Conservation (phyloP, 2,329 filamentous ascomycete genomes). For the Cladosporium cucumerinum region DNA sequence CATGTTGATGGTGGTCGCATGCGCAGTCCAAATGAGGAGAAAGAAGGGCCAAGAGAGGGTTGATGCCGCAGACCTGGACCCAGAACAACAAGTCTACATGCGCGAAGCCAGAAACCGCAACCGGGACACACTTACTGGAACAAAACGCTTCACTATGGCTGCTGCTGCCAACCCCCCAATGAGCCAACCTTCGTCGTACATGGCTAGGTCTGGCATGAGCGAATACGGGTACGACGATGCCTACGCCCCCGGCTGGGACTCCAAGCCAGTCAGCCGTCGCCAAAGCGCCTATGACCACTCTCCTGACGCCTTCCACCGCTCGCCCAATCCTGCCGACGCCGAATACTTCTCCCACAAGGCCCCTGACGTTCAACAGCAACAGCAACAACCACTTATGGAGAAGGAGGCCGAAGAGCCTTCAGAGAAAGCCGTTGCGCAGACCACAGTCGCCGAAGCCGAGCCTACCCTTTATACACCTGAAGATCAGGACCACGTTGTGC, state of each 20-base stretch:
- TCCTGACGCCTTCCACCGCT: neutral
- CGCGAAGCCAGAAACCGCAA: constrained; percentile 14
- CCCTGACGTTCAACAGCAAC: neutral
- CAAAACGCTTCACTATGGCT: constrained; percentile 8
- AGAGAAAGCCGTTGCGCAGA: neutral
- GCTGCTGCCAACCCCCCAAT: constrained; percentile 5
- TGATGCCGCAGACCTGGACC: constrained; percentile 10
- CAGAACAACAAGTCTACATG: constrained; percentile 16
- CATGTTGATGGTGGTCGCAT: constrained; percentile 14
- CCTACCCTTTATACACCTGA: neutral
- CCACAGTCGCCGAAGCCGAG: neutral
- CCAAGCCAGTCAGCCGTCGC: constrained; percentile 1
- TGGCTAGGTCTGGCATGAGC: constrained; percentile 10
- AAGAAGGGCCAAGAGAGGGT: constrained; percentile 1
- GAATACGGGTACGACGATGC: constrained; percentile 10
- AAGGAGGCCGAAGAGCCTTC: neutral
- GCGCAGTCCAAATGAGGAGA: constrained; percentile 10
- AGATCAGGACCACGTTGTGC: neutral
- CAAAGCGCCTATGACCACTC: constrained; percentile 7
- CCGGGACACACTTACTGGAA: constrained; percentile 14
- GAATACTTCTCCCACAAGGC: constrained; percentile 9
- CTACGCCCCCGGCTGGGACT: constrained; percentile 12
- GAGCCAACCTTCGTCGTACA: constrained; percentile 8
- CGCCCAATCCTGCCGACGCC: neutral
- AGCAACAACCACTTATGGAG: neutral